Evolutionary conservation across 139 green algal genomes (phyloP), one percentile per base, ranked within the genome.

Genomic region (Chlorella sp.): DNA sequence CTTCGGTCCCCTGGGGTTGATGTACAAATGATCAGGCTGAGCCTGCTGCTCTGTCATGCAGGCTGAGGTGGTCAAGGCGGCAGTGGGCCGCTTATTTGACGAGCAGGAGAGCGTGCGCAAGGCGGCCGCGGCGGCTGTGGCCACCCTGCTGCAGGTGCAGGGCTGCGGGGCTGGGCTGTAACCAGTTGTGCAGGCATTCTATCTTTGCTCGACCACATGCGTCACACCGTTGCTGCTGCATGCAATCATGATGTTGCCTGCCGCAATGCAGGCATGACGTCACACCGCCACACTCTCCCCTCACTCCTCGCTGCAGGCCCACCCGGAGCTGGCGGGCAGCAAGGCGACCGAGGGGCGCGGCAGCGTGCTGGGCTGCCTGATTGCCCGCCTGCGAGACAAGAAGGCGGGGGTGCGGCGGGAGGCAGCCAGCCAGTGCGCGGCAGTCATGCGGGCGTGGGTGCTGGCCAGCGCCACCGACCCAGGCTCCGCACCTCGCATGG

Each of bases 81-180:
- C 58, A 2, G 82, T 89, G 38, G 84, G 67, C 13, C 81, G 94
- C 1, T 78, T 98, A 41, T 74, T 90, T 22, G 94, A 97, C 75
- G 74, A 83, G 38, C 93, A 97, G 8, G 94, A 97, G 14, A 87
- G 87, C 24, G 90, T 98, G 43, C 86, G 94, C 22, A 58, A 58
- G 5, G 85, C 86, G n/a, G 93, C 94, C 6, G 87, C 89, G 34
- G 79, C 64, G 19, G 86, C 86, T 17, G 79, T 93, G 14, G 90
- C 68, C 76, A 77, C 24, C 22, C 58, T 89, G 70, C 58, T 60
- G 60, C 58, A 32, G 34, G 74, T 36, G 41, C 64, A 16, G 11
- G 4, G 9, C 51, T 3, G 46, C 46, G 7, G 46, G n/a, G n/a
- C n/a, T n/a, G n/a, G n/a, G n/a, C n/a, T n/a, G n/a, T n/a, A n/a